Conservation (phyloP, 495 filamentous ascomycete genomes). For the Margaritispora aquatica region DNA sequence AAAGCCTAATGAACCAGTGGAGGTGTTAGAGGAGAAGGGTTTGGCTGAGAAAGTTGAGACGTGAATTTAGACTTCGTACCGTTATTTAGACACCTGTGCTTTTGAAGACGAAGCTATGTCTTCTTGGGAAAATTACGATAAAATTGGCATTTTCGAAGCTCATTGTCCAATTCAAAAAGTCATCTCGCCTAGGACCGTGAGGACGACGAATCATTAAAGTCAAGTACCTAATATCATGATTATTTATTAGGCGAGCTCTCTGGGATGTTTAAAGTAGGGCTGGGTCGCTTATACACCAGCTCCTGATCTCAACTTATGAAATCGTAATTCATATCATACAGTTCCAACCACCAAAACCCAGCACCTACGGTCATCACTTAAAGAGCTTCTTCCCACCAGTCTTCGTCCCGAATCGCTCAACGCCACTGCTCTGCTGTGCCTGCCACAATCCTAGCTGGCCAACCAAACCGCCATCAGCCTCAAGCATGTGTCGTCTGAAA, state of each 20-base stretch:
- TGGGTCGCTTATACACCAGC: neutral
- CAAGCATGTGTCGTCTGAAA: slow-evolving; percentile 60
- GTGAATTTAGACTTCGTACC: neutral
- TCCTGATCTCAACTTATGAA: neutral
- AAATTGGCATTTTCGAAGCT: no score
- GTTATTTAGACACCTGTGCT: neutral
- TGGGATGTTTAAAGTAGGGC: no score
- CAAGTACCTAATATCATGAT: no score
- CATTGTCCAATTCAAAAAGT: no score
- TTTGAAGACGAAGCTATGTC: no score
- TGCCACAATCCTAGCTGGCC: slow-evolving; percentile 67
- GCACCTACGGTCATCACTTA: slow-evolving; percentile 33
- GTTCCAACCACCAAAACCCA: neutral
- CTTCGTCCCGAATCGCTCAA: slow-evolving; percentile 53
- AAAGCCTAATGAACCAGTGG: slow-evolving; percentile 41
- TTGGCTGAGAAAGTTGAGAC: slow-evolving; percentile 46
- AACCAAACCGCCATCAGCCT: slow-evolving; percentile 65
- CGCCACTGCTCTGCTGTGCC: slow-evolving; percentile 48
- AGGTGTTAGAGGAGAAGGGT: slow-evolving; percentile 52
- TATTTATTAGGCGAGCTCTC: neutral
- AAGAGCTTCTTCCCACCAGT: slow-evolving; percentile 61
- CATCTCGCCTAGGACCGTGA: no score
- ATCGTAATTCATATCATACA: neutral
- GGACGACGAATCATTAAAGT: no score
- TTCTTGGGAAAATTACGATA: no score